These are phyloP conservation scores for Jasminum sambac DNA, from an alignment of 257 asterid species.

Conservation along the genomic window DNA sequence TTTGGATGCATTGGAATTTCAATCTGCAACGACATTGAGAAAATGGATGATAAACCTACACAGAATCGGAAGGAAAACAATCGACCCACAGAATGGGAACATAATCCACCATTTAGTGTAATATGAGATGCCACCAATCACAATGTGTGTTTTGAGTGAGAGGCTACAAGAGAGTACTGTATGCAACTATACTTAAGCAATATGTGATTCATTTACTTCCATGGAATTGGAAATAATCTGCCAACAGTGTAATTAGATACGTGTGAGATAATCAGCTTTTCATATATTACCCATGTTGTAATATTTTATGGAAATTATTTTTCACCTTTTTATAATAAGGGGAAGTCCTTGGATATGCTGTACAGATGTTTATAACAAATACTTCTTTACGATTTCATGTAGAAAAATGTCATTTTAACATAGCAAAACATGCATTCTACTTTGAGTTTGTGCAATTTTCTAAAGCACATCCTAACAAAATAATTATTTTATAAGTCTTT, in stretches of 20 bases:
- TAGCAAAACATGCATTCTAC: slow-evolving; percentile 1
- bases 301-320: not conserved
- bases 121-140: not conserved
- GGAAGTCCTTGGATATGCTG: not conserved
- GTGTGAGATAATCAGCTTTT: not conserved
- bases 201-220: slow-evolving; percentile 1
- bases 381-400: not conserved
- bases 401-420: not conserved
- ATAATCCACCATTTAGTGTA: not conserved
- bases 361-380: not conserved
- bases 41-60: not conserved
- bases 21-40: slow-evolving; percentile 2
- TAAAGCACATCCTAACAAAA: slow-evolving; percentile 16
- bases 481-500: slow-evolving; percentile 13
- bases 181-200: not conserved
- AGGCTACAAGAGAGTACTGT: not conserved
- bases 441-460: not conserved
- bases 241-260: not conserved
- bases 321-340: not conserved
- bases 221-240: not conserved
- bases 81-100: too few relatives aligned
- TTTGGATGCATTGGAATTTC: slow-evolving; percentile 7
- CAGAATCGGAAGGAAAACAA: too few relatives aligned
- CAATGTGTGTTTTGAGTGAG: not conserved
- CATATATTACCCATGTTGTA: not conserved